Evolutionary conservation across 1,284 basidiomycete genomes (phyloP).

Genomic region (Earliella scabrosa): DNA sequence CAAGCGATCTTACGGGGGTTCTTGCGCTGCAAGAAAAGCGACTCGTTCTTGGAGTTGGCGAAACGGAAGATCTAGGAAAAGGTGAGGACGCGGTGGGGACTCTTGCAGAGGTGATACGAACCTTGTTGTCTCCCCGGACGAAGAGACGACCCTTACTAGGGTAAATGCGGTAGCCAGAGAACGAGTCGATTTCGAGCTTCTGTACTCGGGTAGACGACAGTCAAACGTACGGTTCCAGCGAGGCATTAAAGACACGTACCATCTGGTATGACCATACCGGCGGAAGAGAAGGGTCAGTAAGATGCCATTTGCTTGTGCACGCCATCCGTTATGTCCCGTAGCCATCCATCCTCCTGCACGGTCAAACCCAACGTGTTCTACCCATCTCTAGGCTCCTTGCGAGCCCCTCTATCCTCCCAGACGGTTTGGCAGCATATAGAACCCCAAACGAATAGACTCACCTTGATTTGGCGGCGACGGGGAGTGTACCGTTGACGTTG

Average conservation of each 20-base stretch:
- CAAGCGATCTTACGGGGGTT: constrained; percentile 99
- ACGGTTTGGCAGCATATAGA: constrained; percentile 1
- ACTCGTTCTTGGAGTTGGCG: constrained; percentile 88
- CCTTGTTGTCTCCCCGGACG: constrained; percentile 96
- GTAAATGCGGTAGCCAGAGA: constrained; percentile 97
- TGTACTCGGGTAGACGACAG: constrained; percentile 47
- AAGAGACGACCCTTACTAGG: constrained; percentile 95
- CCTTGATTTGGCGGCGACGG: constrained; percentile 26
- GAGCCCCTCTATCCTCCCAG: not conserved
- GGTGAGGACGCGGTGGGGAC: not conserved
- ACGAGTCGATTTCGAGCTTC: constrained; percentile 98
- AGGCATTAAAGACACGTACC: constrained; percentile 43
- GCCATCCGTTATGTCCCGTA: constrained; percentile 12
- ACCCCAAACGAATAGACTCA: constrained; percentile 16
- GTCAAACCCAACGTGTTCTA: not conserved
- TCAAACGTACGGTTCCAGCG: constrained; percentile 22
- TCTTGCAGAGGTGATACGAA: constrained; percentile 40
- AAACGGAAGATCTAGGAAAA: constrained; percentile 94
- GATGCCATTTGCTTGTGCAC: not conserved
- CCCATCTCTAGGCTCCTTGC: constrained; percentile 7
- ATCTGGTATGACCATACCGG: constrained; percentile 41
- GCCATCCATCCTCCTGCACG: constrained; percentile 16
- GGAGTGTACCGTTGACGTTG: constrained; percentile 20
- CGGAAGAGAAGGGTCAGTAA: constrained; percentile 1
- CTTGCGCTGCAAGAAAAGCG: constrained; percentile 99